These are phyloP conservation scores for Clausena lansium DNA, from an alignment of 345 rosid genomes.

Conservation along the genomic window DNA sequence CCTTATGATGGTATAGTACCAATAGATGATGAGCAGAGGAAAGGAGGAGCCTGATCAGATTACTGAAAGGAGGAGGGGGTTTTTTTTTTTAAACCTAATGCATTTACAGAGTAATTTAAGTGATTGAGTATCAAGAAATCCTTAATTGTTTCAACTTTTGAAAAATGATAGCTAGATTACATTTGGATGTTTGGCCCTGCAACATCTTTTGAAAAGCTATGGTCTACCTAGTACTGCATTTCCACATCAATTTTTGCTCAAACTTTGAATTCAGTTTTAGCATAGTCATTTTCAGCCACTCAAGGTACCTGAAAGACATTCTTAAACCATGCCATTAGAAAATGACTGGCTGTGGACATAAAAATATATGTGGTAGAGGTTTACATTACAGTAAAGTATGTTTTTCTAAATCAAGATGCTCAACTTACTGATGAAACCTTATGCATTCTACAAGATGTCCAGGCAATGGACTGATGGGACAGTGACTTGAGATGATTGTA, in stretches of 20 bases:
- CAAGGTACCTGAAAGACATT: background rate
- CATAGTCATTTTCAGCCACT: too few species aligned
- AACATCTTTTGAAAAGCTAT: background rate
- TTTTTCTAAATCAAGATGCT: background rate
- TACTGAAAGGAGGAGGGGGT: too few species aligned
- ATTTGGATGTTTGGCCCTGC: background rate
- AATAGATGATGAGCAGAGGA: background rate
- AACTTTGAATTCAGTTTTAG: background rate
- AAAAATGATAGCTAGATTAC: background rate
- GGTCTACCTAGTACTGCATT: background rate
- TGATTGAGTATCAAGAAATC: too few species aligned
- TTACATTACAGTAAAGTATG: background rate
- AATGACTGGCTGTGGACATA: background rate
- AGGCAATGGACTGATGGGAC: background rate
- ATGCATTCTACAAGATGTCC: background rate
- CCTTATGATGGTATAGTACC: background rate
- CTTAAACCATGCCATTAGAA: background rate
- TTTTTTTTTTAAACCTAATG: too few species aligned
- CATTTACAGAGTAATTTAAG: too few species aligned
- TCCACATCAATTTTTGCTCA: background rate
- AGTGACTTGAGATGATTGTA: background rate
- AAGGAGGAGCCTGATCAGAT: conserved; percentile 3
- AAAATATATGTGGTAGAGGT: background rate
- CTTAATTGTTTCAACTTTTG: too few species aligned
- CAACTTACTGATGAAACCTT: background rate